Conservation (phyloP, 495 filamentous ascomycete species). For the Massariosphaeria phaeospora region DNA sequence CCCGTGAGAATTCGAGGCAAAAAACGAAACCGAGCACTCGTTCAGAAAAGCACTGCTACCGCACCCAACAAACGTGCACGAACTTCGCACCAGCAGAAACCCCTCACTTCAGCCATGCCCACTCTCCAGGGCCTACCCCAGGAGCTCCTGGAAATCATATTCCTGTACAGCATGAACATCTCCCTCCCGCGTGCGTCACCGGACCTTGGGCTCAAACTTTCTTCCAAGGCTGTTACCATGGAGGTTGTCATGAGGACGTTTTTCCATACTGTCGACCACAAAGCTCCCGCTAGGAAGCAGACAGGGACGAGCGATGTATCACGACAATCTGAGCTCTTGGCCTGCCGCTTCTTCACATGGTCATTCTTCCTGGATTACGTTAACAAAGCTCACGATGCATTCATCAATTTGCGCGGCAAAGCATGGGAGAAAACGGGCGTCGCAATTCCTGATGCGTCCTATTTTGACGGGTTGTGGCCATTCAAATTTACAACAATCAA, state of each 20-base stretch:
- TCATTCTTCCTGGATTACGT: constrained; percentile 28
- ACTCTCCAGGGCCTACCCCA: constrained; percentile 29
- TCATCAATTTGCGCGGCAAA: constrained; percentile 13
- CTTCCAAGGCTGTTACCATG: constrained; percentile 12
- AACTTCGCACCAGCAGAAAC: too few species aligned
- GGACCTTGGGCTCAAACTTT: constrained; percentile 16
- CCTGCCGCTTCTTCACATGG: constrained; percentile 28
- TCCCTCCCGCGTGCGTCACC: constrained; percentile 22
- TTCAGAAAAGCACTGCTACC: neutral
- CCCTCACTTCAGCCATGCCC: constrained; percentile 12
- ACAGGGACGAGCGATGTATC: neutral
- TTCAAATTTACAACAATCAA: constrained; percentile 19
- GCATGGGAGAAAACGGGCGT: constrained; percentile 13
- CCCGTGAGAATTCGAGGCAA: constrained; percentile 28
- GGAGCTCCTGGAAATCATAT: constrained; percentile 29
- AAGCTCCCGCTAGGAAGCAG: neutral
- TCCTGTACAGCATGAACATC: constrained; percentile 31
- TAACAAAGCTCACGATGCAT: constrained; percentile 13
- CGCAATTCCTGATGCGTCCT: constrained; percentile 2
- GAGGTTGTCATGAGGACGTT: constrained; percentile 20
- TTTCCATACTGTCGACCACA: constrained; percentile 28
- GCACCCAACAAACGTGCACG: too few species aligned
- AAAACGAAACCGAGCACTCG: constrained; percentile 9
- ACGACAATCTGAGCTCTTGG: constrained; percentile 23
- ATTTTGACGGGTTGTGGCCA: constrained; percentile 21